Evolutionary conservation across 495 filamentous ascomycete genomes (phyloP), one percentile per base, ranked within the genome.

Genomic region (Penicillium silybi): DNA sequence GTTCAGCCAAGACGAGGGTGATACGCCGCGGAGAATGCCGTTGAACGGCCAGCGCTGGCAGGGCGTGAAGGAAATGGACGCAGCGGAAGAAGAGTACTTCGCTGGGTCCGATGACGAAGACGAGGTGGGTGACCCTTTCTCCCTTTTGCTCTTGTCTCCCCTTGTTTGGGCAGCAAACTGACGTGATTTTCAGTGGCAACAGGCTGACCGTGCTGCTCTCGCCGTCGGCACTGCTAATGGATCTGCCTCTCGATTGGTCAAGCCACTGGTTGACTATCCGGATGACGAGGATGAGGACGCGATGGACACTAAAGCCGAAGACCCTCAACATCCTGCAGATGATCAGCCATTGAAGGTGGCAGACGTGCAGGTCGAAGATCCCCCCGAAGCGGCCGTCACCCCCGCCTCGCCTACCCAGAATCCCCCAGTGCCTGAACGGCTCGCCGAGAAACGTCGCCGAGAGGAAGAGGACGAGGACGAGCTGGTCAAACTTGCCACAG

Each of bases 21-120:
- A 42, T 63, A 80, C 59, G 52, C 74, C 63, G 29, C 76, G 60
- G 58, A 74, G 83, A 60, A 78, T 77, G 23, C 80, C 77, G 19
- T 62, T 82, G 38, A 88, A 85, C 48, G 86, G 86, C 20, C 80
- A 82, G 26, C 75, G 85, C 52, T 92, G 89, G 79, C 83, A 83
- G 56, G 88, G 85, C 8, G 77, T 90, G 43, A 86, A 83, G 68
- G 93, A 96, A 55, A 80, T 92, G 73, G 95, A 97, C 64, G 77
- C 85, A 18, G 83, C 83, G 2, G 89, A 97, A 67, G 92, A 97
- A 58, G 90, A 90, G 26, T 98, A 98, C 67, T 97, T 95, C 78
- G 92, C 95, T 65, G 85, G 83, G 9, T 87, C 85, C 3, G 90
- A 95, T 48, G 89, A 95, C 53, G 92, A 95, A 45, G 89, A 92